Evolutionary conservation across 1,139 yeast genomes (phyloP).

Genomic region (Scheffersomyces segobiensis): DNA sequence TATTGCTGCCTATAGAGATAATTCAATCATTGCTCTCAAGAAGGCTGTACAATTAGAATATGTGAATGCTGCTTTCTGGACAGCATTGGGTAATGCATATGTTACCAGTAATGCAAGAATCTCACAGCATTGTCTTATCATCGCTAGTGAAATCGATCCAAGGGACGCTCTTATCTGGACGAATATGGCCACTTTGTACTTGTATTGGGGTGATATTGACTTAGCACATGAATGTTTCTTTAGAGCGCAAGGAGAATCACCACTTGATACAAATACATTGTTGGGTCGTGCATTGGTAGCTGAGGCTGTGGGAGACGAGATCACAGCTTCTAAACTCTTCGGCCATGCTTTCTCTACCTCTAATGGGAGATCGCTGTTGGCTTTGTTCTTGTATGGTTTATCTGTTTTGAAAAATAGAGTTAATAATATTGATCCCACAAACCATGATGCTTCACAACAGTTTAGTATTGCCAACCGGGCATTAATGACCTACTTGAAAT

Average conservation of each 20-base stretch:
- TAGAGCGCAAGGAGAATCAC: conserved; percentile 80
- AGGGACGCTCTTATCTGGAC: conserved; percentile 76
- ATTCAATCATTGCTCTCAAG: conserved; percentile 59
- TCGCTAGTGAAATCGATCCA: conserved; percentile 70
- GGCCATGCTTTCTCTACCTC: conserved; percentile 79
- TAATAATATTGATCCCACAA: conserved; percentile 43
- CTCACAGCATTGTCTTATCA: conserved; percentile 90
- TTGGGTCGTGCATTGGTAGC: conserved; percentile 77
- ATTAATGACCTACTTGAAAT: conserved; percentile 67
- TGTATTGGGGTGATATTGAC: conserved; percentile 65
- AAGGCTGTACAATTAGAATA: conserved; percentile 72
- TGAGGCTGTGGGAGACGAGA: conserved; percentile 55
- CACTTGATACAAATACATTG: conserved; percentile 81
- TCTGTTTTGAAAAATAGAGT: conserved; percentile 51
- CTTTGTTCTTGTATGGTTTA: conserved; percentile 72
- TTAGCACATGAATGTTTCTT: conserved; percentile 74
- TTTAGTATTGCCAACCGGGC: conserved; percentile 70
- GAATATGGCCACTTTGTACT: conserved; percentile 75
- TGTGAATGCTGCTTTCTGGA: conserved; percentile 75
- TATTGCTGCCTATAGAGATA: conserved; percentile 31
- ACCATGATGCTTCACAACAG: conserved; percentile 63
- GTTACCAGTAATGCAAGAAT: conserved; percentile 64
- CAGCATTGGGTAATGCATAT: conserved; percentile 72
- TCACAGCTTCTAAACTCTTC: conserved; percentile 55
- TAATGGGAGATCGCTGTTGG: conserved; percentile 69